Base-by-base conservation (phyloP, 2,329 filamentous ascomycete genomes). In the Lachnum nothofagi region DNA sequence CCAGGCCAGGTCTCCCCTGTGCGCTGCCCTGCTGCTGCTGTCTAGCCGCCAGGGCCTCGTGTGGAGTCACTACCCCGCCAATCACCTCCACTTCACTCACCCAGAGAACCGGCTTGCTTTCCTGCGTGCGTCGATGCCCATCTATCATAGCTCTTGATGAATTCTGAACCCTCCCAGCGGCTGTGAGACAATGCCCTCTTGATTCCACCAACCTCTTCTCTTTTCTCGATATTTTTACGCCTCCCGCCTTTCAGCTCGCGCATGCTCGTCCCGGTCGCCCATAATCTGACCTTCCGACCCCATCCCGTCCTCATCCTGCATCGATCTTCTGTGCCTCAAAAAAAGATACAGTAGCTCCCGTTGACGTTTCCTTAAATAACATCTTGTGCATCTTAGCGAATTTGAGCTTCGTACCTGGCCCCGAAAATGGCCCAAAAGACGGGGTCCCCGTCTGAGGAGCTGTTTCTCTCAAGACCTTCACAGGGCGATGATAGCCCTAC, bases 361-460 rank as follows among this genome's bases (percentile, higher is more conserved):
- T 60, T 42, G 40, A 52, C 45, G 48, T 48, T 49, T 53, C 59
- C 54, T 58, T 56, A 58, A 56, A 62, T 61, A 64, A 61, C 54
- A 58, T 42, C 47, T 53, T 42, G 58, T 61, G 61, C 59, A 42
- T 58, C 45, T 53, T 53, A 54, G 52, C 53, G 49, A 56, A 51
- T 47, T 42, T 51, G 38, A 42, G 43, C 35, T 44, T 38, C 29
- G 48, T 55, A 57, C 53, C 54, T 58, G 55, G 57, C 49, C 48
- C 16, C 20, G 20, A 40, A 12, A 7, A 67, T 66, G 63, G 63
- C 63, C 39, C 54, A 44, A 64, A 61, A 51, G 81, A 84, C 64
- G 84, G 85, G 61, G 74, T 84, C 59, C 80, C 85, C 22, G n/a
- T 85, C 89, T 24, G 85, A 90, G 69, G 88, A 91, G 76, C 85